These are phyloP conservation scores for Boletus sp. DNA, from an alignment of 768 basidiomycete species.

Conservation along the genomic window DNA sequence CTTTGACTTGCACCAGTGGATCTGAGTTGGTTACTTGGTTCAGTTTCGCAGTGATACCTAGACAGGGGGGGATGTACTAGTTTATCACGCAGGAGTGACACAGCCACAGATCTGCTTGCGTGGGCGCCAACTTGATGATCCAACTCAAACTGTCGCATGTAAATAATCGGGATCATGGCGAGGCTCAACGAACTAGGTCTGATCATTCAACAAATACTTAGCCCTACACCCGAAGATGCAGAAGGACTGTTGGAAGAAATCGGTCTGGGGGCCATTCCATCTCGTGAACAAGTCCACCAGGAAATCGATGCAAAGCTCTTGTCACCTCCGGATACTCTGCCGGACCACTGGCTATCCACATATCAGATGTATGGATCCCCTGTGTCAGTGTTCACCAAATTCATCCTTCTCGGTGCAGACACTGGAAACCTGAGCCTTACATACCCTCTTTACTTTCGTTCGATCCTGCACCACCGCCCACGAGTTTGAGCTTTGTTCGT, in stretches of 20 bases:
- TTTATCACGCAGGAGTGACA: neutral
- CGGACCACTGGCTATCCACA: slow-evolving; percentile 67
- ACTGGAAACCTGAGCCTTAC: slow-evolving; percentile 65
- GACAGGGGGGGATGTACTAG: neutral
- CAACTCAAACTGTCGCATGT: slow-evolving; percentile 2
- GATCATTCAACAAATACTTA: slow-evolving; percentile 47
- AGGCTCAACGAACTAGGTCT: slow-evolving; percentile 14
- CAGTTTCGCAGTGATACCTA: neutral
- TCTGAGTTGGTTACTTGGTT: neutral
- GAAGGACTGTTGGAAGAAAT: slow-evolving; percentile 50
- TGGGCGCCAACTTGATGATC: neutral
- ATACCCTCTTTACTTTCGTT: slow-evolving; percentile 63
- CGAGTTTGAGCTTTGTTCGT: slow-evolving; percentile 69
- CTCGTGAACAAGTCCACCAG: slow-evolving; percentile 55
- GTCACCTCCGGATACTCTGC: slow-evolving; percentile 63
- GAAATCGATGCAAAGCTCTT: slow-evolving; percentile 78
- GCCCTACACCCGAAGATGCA: slow-evolving; percentile 42
- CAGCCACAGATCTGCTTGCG: slow-evolving; percentile 16
- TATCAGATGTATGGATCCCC: slow-evolving; percentile 74
- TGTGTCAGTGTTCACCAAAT: slow-evolving; percentile 7
- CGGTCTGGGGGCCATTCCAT: slow-evolving; percentile 55
- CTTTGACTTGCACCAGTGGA: neutral
- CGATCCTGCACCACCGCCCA: slow-evolving; percentile 73
- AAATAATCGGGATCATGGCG: slow-evolving; percentile 16
- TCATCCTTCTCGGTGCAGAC: slow-evolving; percentile 41